These are phyloP conservation scores for Aspergillus hiratsukae DNA, from an alignment of 2,329 filamentous ascomycete species.

Conservation along the genomic window DNA sequence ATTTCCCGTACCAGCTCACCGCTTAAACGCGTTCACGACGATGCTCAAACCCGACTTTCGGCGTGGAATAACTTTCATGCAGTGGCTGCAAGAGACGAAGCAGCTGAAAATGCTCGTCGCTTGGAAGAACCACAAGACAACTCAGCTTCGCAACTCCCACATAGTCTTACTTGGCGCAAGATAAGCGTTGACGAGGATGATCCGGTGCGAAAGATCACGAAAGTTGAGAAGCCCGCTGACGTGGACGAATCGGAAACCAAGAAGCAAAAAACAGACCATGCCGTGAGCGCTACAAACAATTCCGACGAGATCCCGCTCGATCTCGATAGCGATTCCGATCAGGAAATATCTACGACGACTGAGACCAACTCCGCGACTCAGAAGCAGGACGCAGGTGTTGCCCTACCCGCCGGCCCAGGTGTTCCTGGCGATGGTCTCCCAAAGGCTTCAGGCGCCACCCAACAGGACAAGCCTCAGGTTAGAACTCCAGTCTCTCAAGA, in stretches of 20 bases:
- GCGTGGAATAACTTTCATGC: conserved; percentile 39
- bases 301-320: conserved; percentile 42
- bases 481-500: not conserved
- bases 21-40: not conserved
- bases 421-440: not conserved
- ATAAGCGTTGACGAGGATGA: conserved; percentile 31
- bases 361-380: not conserved
- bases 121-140: conserved; percentile 18
- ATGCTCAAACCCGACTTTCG: conserved; percentile 19
- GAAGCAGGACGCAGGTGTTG: not conserved
- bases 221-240: conserved; percentile 14
- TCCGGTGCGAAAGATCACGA: conserved; percentile 18
- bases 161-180: conserved; percentile 37
- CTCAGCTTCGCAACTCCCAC: conserved; percentile 17
- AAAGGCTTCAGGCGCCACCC: not conserved
- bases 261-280: conserved; percentile 18
- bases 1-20: not conserved
- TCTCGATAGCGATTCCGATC: conserved; percentile 22
- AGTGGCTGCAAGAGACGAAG: conserved; percentile 29
- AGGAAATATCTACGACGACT: conserved; percentile 9
- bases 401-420: too few species aligned
- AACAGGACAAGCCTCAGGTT: not conserved
- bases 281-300: conserved; percentile 44
- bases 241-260: conserved; percentile 11
- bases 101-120: conserved; percentile 28